Evolutionary conservation across 2,329 filamentous ascomycete genomes (phyloP), one percentile per base, ranked within the genome.

Genomic region (Pseudogymnoascus sp.): DNA sequence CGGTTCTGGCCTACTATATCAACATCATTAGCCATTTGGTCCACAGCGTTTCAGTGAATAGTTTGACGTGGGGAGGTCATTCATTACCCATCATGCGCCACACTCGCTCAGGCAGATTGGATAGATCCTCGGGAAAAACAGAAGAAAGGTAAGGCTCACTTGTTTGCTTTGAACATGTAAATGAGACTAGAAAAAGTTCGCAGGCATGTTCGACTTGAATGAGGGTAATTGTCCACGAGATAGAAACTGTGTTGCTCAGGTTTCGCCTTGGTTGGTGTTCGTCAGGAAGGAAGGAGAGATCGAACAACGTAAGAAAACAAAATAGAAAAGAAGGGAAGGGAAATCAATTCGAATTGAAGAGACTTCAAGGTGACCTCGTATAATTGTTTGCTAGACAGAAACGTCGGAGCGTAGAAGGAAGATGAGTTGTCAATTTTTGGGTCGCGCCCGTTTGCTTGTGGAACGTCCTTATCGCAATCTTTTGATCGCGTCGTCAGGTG

Each of bases 391-490:
- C 28, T 57, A n/a, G 51, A 21, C 51, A 21, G 16, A 21, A 57
- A 34, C 6, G 16, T 13, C 31, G 28, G n/a, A 57, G 36, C 31
- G 28, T 13, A 34, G 19, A 57, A 13, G n/a, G 28, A 36, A 21
- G n/a, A 19, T 34, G 48, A n/a, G 25, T 36, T 28, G 28, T 21
- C 11, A 36, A 14, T 34, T 57, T 57, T 57, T 34, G 51, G 51
- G 28, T 54, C 51, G 51, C 51, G 51, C 14, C 16, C 25, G 51
- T 57, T 34, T 57, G 28, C 3, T 4, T 57, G 28, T 13, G n/a
- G 28, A 57, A 34, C 28, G 51, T 57, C 16, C 51, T 57, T 57
- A 57, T 57, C 51, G 28, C 16, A 57, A 57, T 57, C 51, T 57
- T 19, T 34, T 34, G 51, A 16, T 54, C 51, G 51, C 51, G 51